Evolutionary conservation across 2,329 filamentous ascomycete genomes (phyloP), one percentile per base, ranked within the genome.

Genomic region (Phialophora chinensis): DNA sequence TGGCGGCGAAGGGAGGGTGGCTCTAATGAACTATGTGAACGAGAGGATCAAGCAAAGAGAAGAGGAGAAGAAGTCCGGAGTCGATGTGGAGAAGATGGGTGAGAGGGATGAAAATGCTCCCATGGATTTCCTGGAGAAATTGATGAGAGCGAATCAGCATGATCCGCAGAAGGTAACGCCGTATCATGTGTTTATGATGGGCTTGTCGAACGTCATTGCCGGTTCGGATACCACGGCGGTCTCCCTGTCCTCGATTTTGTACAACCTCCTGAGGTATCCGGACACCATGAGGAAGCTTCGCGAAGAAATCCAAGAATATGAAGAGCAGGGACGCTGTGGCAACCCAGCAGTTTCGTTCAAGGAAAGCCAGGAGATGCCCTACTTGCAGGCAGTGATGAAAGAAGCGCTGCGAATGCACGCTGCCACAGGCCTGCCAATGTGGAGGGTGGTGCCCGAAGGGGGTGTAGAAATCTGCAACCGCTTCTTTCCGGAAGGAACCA

Each of bases 221-320:
- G 70, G 69, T 1, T 63, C 62, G 7, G 69, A 71, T 59, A 71
- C 67, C 12, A 72, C 71, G 11, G 68, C 71, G 5, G 63, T 71
- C 20, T 87, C 86, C 6, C 82, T 93, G 0, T 86, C 86, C 5
- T 84, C 88, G 6, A 85, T 93, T 0, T 91, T 94, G 73, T 93
- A 93, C 78, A 88, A 88, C 76, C 79, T 93, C 3, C 82, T 93
- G 42, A 88, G 88, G 73, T 86, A 88, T 72, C 88, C 88, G 0
- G 54, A 63, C 20, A 66, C 63, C 35, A 62, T 72, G 63, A 23
- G 55, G 47, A 71, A 70, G 65, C 66, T 73, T 33, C 63, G 65
- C 56, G 42, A 67, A 23, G 72, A 73, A 47, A 67, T 73, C 29
- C 53, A 54, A 38, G 44, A 66, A 17, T 62, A 47, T 33, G 63